Percentiles rank a stretch among this genome's conserved stretches.
Evolutionary conservation across 441 rosid species (phyloP).

Genomic region (Cnidoscolus chayamansa): DNA sequence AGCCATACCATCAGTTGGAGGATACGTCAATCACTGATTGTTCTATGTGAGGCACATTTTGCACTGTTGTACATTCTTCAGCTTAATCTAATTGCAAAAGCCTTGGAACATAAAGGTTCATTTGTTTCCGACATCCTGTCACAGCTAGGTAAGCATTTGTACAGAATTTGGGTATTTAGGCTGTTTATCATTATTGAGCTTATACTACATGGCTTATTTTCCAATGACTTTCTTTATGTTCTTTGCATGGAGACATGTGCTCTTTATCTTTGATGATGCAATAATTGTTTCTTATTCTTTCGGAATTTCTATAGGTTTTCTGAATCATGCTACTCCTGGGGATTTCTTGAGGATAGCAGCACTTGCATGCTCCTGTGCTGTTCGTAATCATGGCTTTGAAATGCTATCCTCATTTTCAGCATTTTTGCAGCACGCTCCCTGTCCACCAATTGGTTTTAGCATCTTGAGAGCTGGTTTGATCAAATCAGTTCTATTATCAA

Average conservation of each 20-base stretch:
- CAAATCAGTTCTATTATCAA: conserved; percentile 92
- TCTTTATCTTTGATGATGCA: not conserved
- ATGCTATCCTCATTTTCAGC: conserved; percentile 90
- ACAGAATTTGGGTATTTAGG: not conserved
- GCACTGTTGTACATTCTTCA: conserved; percentile 80
- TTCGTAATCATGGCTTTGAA: conserved; percentile 92
- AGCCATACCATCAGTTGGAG: conserved; percentile 76
- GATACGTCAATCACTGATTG: conserved; percentile 75
- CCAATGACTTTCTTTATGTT: too few relatives aligned
- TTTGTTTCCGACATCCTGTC: conserved; percentile 53
- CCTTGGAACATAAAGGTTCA: conserved; percentile 55
- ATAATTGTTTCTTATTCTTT: not conserved
- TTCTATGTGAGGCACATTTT: conserved; percentile 93
- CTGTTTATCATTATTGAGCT: conserved; percentile 5
- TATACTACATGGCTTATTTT: not conserved
- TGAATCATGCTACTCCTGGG: conserved; percentile 58
- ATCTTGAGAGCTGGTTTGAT: conserved; percentile 94
- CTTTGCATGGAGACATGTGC: too few relatives aligned
- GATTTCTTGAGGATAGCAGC: conserved; percentile 88
- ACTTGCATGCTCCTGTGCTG: conserved; percentile 90
- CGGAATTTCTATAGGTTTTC: conserved; percentile 61
- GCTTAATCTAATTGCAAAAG: conserved; percentile 65
- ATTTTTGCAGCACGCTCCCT: conserved; percentile 77
- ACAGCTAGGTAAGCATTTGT: conserved; percentile 66
- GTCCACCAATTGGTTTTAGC: conserved; percentile 90